These are phyloP conservation scores for Fagopyrum homotropicum DNA, from an alignment of 148 eudicot genomes.

Conservation along the genomic window DNA sequence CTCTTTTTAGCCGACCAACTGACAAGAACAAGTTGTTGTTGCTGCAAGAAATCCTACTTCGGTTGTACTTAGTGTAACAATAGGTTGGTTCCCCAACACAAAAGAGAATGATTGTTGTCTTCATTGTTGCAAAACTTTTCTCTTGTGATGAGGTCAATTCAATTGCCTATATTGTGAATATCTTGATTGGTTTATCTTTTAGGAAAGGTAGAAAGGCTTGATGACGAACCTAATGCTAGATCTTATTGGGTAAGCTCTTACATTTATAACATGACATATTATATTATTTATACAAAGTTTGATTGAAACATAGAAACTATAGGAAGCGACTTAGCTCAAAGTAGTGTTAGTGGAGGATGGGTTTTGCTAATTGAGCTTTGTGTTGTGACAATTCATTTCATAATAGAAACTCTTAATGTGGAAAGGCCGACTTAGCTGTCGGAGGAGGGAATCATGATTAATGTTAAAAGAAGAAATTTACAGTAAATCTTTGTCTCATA, in stretches of 20 bases:
- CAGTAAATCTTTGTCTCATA: no score
- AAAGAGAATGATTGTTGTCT: constrained; percentile 87
- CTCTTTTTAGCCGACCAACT: no score
- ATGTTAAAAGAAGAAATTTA: no score
- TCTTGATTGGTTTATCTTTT: constrained; percentile 29
- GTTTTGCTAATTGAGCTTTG: no score
- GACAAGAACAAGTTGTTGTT: no score
- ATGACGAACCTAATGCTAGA: constrained; percentile 82
- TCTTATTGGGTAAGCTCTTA: constrained; percentile 72
- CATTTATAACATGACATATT: neutral
- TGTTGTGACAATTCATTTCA: no score
- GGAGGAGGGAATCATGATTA: no score
- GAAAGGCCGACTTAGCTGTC: no score
- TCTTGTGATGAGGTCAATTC: constrained; percentile 13
- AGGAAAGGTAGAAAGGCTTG: constrained; percentile 93
- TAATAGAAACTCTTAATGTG: no score
- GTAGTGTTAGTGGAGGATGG: no score
- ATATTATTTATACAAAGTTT: neutral
- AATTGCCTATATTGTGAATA: constrained; percentile 11
- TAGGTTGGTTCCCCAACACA: constrained; percentile 17
- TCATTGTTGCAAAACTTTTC: constrained; percentile 72
- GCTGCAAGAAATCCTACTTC: no score
- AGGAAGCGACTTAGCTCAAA: neutral
- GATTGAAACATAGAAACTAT: neutral
- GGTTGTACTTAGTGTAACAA: no score